Evolutionary conservation across 1,284 basidiomycete genomes (phyloP).

Genomic region (Cutaneotrichosporon daszewskae): DNA sequence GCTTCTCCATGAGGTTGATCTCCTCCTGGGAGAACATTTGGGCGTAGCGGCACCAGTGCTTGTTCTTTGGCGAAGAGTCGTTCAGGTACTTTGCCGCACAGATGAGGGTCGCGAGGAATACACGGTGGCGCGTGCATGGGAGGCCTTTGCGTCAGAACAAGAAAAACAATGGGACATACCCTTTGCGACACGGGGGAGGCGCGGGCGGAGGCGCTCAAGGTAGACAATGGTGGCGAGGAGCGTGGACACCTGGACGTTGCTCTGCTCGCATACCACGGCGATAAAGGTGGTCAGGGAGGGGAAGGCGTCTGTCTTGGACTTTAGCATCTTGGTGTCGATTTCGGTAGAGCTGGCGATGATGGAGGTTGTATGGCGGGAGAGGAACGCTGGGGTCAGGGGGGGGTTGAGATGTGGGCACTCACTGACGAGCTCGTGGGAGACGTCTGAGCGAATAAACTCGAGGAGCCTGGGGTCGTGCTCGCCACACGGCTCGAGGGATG

Average conservation of each 20-base stretch:
- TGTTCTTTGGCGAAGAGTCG: conserved; percentile 92
- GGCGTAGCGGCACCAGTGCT: conserved; percentile 78
- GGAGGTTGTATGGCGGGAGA: conserved; percentile 44
- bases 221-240: conserved; percentile 89
- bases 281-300: conserved; percentile 84
- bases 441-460: conserved; percentile 66
- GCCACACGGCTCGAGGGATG: conserved; percentile 63
- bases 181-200: conserved; percentile 77
- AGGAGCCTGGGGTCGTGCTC: conserved; percentile 71
- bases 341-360: conserved; percentile 46
- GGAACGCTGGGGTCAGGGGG: conserved; percentile 31
- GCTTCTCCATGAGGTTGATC: conserved; percentile 94
- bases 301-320: conserved; percentile 44
- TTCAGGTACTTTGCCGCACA: conserved; percentile 97
- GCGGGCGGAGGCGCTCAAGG: conserved; percentile 75
- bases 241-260: conserved; percentile 87
- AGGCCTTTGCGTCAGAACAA: conserved; percentile 56
- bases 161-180: conserved; percentile 52
- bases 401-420: conserved; percentile 27
- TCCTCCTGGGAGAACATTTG: conserved; percentile 56
- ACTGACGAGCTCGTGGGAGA: conserved; percentile 74
- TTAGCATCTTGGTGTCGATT: conserved; percentile 27
- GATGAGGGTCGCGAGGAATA: conserved; percentile 93
- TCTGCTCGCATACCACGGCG: conserved; percentile 70
- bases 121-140: conserved; percentile 87